These are phyloP conservation scores for Paecilomyces variotii DNA, from an alignment of 2,329 filamentous ascomycete species.

Conservation along the genomic window DNA sequence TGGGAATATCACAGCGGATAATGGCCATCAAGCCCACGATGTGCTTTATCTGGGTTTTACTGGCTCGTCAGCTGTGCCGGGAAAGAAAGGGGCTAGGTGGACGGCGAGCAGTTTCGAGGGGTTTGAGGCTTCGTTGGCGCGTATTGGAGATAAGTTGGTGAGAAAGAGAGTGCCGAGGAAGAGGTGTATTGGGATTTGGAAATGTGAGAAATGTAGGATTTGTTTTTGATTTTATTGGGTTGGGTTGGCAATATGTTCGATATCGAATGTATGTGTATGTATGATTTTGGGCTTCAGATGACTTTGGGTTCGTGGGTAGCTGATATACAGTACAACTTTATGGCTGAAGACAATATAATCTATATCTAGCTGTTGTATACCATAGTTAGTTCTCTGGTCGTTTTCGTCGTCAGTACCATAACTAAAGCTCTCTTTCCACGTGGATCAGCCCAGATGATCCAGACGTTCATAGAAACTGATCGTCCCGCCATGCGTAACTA, in stretches of 20 bases:
- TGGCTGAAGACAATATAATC: too few relatives aligned
- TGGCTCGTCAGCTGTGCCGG: constrained; percentile 50
- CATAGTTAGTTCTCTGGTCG: background rate
- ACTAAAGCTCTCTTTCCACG: background rate
- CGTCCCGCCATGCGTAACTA: background rate
- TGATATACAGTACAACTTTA: too few relatives aligned
- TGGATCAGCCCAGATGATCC: background rate
- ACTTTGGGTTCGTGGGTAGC: too few relatives aligned
- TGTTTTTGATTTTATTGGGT: background rate
- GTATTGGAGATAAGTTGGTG: constrained; percentile 12
- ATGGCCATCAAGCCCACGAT: constrained; percentile 49
- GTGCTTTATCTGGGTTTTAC: constrained; percentile 57
- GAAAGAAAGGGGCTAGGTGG: constrained; percentile 48
- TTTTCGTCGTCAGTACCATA: background rate
- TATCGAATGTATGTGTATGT: too few relatives aligned
- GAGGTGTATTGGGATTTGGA: background rate
- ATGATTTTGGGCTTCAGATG: too few relatives aligned
- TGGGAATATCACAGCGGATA: constrained; percentile 44
- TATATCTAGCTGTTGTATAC: too few relatives aligned
- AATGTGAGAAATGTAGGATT: background rate
- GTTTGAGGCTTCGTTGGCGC: constrained; percentile 32
- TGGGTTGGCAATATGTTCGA: background rate
- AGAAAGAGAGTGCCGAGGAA: background rate
- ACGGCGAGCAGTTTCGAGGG: constrained; percentile 39
- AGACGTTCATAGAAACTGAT: background rate